Evolutionary conservation across 78 protist genomes (phyloP), one percentile per base, ranked within the genome.

Genomic region (Bodo saltans): DNA sequence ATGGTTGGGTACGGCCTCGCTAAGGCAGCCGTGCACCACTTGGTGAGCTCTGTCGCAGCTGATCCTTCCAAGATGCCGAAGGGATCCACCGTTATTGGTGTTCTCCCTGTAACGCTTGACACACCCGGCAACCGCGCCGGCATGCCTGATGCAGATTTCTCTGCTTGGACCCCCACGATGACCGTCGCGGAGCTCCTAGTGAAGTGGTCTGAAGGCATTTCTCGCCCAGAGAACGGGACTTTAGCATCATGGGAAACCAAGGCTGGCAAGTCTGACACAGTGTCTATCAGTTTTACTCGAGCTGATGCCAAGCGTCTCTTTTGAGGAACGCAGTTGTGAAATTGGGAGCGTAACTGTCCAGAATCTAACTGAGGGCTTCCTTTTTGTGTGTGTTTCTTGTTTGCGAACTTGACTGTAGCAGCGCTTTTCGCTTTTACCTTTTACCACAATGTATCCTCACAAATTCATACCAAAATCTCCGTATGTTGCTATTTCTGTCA

Each of bases 1-100:
- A 92, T 92, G 95, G 52, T 92, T 28, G 95, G 90, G 21, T 92
- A 92, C 78, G 95, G 93, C 83, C 70, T 86, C 74, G 87, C 92
- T 28, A 92, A 92, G 81, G 91, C 87, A 0, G 90, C 95, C 39
- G 85, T 88, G 69, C 92, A 90, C 74, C 91, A 90, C n/a, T 47
- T 92, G 27, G 47, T 90, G 39, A 42, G 70, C 52, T 85, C 89
- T n/a, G 70, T 92, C 26, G 88, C 93, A 33, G 39, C 72, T 33
- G 41, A 68, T 29, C 74, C 69, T 52, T 78, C 87, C 71, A 90
- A 89, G 60, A 86, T 91, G 0, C 90, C 92, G 67, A 42, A 68
- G 11, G 83, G 42, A 32, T 42, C 89, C 38, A 2, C 83, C 12
- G 89, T 87, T 40, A 39, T 91, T 38, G 94, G 85, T 39, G 78